Evolutionary conservation across 495 filamentous ascomycete genomes (phyloP), one percentile per base, ranked within the genome.

Genomic region (Aspergillus sclerotioniger): DNA sequence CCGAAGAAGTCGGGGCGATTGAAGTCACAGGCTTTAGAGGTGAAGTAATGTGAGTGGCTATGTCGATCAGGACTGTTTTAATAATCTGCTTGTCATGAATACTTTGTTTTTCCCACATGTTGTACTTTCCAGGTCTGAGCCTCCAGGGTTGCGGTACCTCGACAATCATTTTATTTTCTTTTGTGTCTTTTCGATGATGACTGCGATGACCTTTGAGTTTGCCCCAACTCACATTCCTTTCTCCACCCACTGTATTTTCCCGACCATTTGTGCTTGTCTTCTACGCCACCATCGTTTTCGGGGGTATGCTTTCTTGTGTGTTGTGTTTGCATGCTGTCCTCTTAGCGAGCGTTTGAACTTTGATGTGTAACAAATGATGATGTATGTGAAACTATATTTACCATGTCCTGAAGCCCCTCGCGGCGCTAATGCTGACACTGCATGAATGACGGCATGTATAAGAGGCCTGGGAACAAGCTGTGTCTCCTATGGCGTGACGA

Each of bases 41-140:
- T 44, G n/a, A 50, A 7, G 10, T 50, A 50, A 50, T 16, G 31
- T 29, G 49, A 35, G 17, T 55, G 47, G n/a, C 52, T 6, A n/a
- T 50, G 56, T 51, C 43, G 47, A 4, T 12, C 46, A 48, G 25
- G 33, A 29, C 47, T 10, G 20, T 33, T 56, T 44, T 46, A 8
- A 41, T 41, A 41, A n/a, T 13, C 28, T 9, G 16, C 20, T 43
- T 57, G 56, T 33, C 3, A 54, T 57, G 33, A 12, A 8, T 43
- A 52, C 12, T 56, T 50, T 8, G 50, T 46, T 54, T 54, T 52
- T 28, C 8, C 43, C 20, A 20, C 49, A 15, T 39, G 13, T 56
- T 48, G 31, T 28, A 55, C 32, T 32, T 43, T 48, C 31, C 46
- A 15, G 5, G 28, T 32, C n/a, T 54, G 7, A 28, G 17, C 4